A percentile compares a stretch with the other conserved stretches of the same genome.
These are phyloP conservation scores for Anisodus acutangulus DNA, from an alignment of 257 asterid genomes.

Conservation along the genomic window DNA sequence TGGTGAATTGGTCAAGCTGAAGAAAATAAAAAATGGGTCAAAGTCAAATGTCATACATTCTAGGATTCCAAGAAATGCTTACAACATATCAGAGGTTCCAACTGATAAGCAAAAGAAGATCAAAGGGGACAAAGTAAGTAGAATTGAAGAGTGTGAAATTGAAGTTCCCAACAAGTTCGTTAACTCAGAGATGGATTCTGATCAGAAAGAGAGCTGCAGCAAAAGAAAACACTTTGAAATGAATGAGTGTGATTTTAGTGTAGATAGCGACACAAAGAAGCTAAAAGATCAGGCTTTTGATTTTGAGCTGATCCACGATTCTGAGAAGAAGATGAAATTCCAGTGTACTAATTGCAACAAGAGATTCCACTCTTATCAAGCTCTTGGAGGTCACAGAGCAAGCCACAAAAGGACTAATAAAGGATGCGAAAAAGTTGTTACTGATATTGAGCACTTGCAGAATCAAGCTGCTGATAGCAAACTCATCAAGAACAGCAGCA, in stretches of 20 bases:
- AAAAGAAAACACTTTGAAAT: slow-evolving; percentile 45
- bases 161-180: slow-evolving; percentile 36
- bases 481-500: slow-evolving; percentile 30
- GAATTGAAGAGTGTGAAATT: slow-evolving; percentile 40
- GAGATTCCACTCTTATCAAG: slow-evolving; percentile 74
- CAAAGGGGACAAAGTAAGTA: not conserved
- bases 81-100: slow-evolving; percentile 33
- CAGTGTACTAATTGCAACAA: slow-evolving; percentile 68
- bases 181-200: not conserved
- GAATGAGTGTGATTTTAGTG: slow-evolving; percentile 30
- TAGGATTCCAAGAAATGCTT: slow-evolving; percentile 38
- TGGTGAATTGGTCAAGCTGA: slow-evolving; percentile 38
- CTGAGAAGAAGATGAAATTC: slow-evolving; percentile 48
- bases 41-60: slow-evolving; percentile 33
- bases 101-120: slow-evolving; percentile 2
- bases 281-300: slow-evolving; percentile 26
- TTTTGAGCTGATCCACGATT: not conserved
- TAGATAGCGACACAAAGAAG: slow-evolving; percentile 31
- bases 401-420: slow-evolving; percentile 83
- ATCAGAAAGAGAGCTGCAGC: slow-evolving; percentile 30
- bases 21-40: slow-evolving; percentile 32
- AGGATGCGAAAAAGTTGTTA: slow-evolving; percentile 51
- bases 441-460: slow-evolving; percentile 45
- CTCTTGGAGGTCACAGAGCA: slow-evolving; percentile 87
- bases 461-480: slow-evolving; percentile 38